Base-by-base conservation (phyloP, 1,139 yeast species). In the Lodderomyces beijingensis region DNA sequence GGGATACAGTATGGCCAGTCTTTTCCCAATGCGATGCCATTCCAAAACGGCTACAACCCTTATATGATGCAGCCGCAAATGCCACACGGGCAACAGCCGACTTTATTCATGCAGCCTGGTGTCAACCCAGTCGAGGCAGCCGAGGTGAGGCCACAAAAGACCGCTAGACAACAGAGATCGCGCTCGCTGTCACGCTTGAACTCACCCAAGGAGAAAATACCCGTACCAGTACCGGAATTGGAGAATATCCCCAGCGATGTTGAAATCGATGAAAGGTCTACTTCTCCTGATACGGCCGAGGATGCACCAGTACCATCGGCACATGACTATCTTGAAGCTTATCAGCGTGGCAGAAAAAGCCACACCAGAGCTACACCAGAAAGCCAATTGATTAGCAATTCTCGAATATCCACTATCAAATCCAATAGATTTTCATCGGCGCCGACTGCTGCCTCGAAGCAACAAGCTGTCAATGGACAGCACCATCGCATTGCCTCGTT, bases 371-470 rank as follows among this genome's bases (percentile, higher is more conserved):
- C 27, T 7, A 33, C 28, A 11, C 24, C 27, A 17, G 41, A 41
- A 14, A 48, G 46, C 16, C 52, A 45, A 29, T 47, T 63, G 30
- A 39, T 62, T 26, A 44, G 50, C 20, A 55, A 54, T 29, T 54
- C 68, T 9, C 51, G 71, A 40, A 53, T 46, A 28, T 53, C 63
- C 11, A 58, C 65, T 5, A 42, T 62, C 23, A 62, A 56, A 42
- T 57, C 68, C 5, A 63, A 50, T 36, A 50, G 72, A 33, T 61
- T 50, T 32, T 57, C 69, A 5, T 63, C 70, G 13, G 62, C 59
- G 6, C 72, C 73, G 4, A 39, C 41, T 16, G 28, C 32, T 35
- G 25, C 31, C 15, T 8, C 24, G 28, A 38, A 21, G 17, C 36
- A 23, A 30, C 30, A 30, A 31, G 15, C 11, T 21, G 17, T n/a